These are phyloP conservation scores for Sherardia arvensis DNA, from an alignment of 257 asterid species.

Conservation along the genomic window DNA sequence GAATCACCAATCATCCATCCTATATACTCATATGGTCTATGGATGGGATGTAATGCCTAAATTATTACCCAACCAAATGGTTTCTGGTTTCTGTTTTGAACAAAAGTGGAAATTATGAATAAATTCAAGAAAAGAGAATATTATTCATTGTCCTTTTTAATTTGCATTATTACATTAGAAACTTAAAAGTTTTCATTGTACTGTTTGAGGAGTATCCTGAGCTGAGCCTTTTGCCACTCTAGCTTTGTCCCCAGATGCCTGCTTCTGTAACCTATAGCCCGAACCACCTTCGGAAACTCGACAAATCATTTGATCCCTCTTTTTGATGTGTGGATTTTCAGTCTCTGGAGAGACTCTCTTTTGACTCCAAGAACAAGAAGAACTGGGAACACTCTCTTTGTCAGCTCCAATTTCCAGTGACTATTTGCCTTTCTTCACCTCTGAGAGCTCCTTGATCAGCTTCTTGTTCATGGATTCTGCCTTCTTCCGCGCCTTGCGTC, in stretches of 20 bases:
- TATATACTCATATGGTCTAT: not conserved
- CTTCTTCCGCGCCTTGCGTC: constrained; percentile 40
- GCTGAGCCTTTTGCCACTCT: constrained; percentile 80
- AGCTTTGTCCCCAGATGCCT: constrained; percentile 51
- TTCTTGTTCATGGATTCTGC: constrained; percentile 35
- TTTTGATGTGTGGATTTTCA: constrained; percentile 72
- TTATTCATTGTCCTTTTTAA: not conserved
- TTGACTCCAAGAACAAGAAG: constrained; percentile 4
- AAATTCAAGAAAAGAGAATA: not conserved
- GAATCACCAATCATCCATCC: constrained; percentile 1
- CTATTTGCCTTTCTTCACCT: constrained; percentile 46
- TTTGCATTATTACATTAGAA: not conserved
- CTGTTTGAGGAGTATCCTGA: constrained; percentile 55
- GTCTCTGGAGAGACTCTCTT: constrained; percentile 30
- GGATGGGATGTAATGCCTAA: not conserved
- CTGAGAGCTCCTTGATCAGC: constrained; percentile 36
- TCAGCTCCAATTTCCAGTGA: constrained; percentile 50
- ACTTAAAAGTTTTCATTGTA: too few relatives aligned
- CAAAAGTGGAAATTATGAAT: constrained; percentile 7
- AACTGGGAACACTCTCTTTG: constrained; percentile 13
- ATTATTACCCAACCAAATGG: not conserved
- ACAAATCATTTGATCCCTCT: constrained; percentile 89
- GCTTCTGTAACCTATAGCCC: constrained; percentile 66
- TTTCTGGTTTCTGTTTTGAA: constrained; percentile 9
- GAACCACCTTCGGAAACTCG: constrained; percentile 68